Evolutionary conservation across 2,329 filamentous ascomycete genomes (phyloP).

Genomic region (Lasiodiplodia theobromae): DNA sequence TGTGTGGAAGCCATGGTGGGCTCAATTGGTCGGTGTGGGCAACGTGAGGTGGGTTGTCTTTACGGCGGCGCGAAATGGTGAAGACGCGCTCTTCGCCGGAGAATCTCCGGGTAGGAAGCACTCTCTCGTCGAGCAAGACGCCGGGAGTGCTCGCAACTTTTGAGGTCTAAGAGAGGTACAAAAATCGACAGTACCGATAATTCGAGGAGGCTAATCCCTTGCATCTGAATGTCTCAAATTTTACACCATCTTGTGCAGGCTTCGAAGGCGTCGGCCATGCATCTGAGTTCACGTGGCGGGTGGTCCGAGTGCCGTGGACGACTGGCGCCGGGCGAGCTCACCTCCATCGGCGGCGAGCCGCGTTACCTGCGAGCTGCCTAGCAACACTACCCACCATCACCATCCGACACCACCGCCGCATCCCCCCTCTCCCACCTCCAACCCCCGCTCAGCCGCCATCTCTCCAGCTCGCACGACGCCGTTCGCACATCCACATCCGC

Average conservation of each 20-base stretch:
- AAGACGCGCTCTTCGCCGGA: conserved; percentile 13
- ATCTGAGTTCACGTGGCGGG: conserved; percentile 7
- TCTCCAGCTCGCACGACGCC: conserved; percentile 1
- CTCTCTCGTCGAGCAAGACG: neutral
- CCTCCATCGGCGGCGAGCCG: conserved; percentile 22
- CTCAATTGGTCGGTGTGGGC: conserved; percentile 21
- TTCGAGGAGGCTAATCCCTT: too few species aligned
- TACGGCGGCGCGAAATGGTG: conserved; percentile 6
- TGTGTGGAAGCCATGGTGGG: conserved; percentile 36
- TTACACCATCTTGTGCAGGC: neutral
- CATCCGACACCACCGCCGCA: conserved; percentile 29
- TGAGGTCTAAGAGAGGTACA: neutral
- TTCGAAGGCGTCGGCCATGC: neutral
- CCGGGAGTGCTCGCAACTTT: neutral
- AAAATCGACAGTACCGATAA: neutral
- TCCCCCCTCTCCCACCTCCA: conserved; percentile 30
- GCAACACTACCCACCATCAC: conserved; percentile 31
- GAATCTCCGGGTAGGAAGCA: conserved; percentile 10
- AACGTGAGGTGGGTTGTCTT: neutral
- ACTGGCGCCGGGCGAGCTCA: conserved; percentile 9
- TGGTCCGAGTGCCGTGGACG: conserved; percentile 3
- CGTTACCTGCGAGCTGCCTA: conserved; percentile 26
- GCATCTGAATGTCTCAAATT: neutral
- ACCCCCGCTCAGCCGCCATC: conserved; percentile 18
- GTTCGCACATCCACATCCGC: conserved; percentile 3